These are phyloP conservation scores for Umbelopsis sp. DNA, from an alignment of 192 early-diverging fungal species.

Conservation along the genomic window DNA sequence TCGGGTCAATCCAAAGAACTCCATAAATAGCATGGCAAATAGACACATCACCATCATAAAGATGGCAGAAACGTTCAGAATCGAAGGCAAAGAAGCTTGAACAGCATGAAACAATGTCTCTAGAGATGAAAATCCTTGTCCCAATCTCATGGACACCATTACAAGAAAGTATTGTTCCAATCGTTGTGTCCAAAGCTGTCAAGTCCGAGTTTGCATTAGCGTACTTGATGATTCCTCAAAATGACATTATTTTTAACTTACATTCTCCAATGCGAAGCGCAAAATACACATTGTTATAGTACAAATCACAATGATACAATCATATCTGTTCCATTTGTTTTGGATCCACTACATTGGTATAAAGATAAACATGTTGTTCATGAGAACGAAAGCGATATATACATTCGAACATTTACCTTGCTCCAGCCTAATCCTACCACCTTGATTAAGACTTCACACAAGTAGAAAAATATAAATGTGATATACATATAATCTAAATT, in stretches of 20 bases:
- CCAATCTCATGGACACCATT: constrained; percentile 32
- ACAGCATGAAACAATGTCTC: constrained; percentile 35
- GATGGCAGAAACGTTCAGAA: constrained; percentile 34
- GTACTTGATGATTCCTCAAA: background rate
- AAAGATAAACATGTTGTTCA: background rate
- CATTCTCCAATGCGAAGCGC: constrained; percentile 25
- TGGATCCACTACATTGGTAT: constrained; percentile 24
- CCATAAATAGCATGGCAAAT: constrained; percentile 57
- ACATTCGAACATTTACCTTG: constrained; percentile 25
- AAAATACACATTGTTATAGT: constrained; percentile 23
- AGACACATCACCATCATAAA: constrained; percentile 43
- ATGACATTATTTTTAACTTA: background rate
- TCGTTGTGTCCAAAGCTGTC: constrained; percentile 30
- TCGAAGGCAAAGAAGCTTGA: constrained; percentile 31
- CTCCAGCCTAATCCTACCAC: constrained; percentile 49
- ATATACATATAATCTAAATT: constrained; percentile 43
- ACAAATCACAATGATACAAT: constrained; percentile 26
- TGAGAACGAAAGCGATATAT: background rate
- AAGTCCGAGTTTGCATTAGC: background rate
- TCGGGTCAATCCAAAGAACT: constrained; percentile 57
- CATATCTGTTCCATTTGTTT: constrained; percentile 38
- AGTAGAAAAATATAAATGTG: constrained; percentile 39
- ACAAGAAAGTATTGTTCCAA: constrained; percentile 34
- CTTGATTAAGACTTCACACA: constrained; percentile 46
- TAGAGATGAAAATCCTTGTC: constrained; percentile 28